These are phyloP conservation scores for Arxiozyma telluris DNA, from an alignment of 1,139 yeast species.

Conservation along the genomic window DNA sequence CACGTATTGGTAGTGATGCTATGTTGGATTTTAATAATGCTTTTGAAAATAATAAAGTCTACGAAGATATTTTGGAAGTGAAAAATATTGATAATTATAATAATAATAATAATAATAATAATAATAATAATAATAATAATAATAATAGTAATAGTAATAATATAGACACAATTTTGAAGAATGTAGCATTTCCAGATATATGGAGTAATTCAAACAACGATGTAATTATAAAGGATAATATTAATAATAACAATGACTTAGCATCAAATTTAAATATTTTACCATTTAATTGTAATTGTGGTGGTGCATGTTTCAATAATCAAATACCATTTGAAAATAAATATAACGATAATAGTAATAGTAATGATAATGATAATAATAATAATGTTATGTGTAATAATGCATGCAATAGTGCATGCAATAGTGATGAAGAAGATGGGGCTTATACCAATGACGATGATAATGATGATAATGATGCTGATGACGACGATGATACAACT, in stretches of 20 bases:
- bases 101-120: neutral
- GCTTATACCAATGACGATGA: neutral
- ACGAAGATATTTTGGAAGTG: neutral
- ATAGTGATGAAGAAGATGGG: neutral
- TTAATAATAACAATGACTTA: neutral
- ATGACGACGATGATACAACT: neutral
- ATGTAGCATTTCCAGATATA: conserved; percentile 10
- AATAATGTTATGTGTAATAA: neutral
- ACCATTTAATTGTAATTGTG: conserved; percentile 1
- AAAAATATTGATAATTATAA: neutral
- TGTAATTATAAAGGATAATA: neutral
- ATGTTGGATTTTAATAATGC: neutral
- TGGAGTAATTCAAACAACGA: conserved; percentile 2
- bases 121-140: neutral
- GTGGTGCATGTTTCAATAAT: conserved; percentile 31
- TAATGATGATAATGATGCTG: neutral
- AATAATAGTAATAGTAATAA: neutral
- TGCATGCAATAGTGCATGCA: neutral
- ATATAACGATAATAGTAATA: neutral
- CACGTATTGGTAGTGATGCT: neutral
- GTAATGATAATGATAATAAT: neutral
- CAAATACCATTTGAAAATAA: neutral
- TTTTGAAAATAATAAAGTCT: neutral
- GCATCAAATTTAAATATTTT: neutral
- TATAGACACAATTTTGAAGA: neutral